A percentile compares a stretch with the other conserved stretches of the same genome.
Conservation (phyloP, 106 monocot species). For the Alisma plantagoaquatica region DNA sequence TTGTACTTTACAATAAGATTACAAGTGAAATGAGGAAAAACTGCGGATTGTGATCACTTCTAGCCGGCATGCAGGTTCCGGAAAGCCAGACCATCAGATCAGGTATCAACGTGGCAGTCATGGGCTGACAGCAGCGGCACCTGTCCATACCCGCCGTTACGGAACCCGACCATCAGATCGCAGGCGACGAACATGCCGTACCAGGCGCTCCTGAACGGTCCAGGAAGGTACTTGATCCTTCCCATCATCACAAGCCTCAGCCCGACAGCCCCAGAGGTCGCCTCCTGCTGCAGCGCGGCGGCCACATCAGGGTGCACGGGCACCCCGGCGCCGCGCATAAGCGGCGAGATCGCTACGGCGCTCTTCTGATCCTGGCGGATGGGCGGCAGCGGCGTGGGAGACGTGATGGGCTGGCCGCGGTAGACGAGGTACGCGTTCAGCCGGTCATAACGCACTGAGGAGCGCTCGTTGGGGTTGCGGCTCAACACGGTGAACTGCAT, state of each 20-base stretch:
- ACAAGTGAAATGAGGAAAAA: not conserved
- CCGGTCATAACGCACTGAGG: constrained; percentile 41
- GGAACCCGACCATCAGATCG: constrained; percentile 38
- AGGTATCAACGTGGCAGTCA: constrained; percentile 38
- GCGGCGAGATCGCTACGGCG: constrained; percentile 42
- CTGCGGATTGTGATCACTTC: not conserved
- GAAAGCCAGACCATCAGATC: too few relatives aligned
- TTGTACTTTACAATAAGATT: too few relatives aligned
- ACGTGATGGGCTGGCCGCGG: constrained; percentile 47
- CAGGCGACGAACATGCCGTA: constrained; percentile 42
- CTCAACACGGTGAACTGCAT: constrained; percentile 16
- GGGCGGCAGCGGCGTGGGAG: constrained; percentile 38
- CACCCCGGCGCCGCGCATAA: constrained; percentile 33
- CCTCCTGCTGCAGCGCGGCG: constrained; percentile 32
- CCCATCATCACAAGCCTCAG: constrained; percentile 59
- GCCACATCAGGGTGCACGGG: constrained; percentile 33
- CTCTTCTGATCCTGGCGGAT: constrained; percentile 30
- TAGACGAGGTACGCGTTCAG: constrained; percentile 35
- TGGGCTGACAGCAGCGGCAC: constrained; percentile 53
- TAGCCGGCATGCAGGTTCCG: too few relatives aligned
- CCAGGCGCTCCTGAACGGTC: constrained; percentile 55
- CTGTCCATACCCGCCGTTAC: constrained; percentile 22
- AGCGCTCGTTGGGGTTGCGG: constrained; percentile 22
- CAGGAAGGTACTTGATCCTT: constrained; percentile 40
- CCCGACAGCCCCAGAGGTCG: constrained; percentile 31